Conservation (phyloP, 441 rosid genomes). For the Brassica balearica region DNA sequence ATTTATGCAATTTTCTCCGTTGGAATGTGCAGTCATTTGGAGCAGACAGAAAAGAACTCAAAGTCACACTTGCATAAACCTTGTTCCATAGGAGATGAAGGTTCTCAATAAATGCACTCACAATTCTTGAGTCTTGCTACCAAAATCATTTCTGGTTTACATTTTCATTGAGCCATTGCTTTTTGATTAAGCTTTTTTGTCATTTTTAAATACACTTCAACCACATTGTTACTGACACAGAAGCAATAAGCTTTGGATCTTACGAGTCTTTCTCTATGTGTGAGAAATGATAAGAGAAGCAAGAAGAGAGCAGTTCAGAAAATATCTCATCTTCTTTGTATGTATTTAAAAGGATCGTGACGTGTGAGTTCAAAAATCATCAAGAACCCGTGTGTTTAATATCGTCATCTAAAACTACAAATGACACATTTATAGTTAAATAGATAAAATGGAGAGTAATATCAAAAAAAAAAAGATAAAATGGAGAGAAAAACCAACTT, state of each 20-base stretch:
- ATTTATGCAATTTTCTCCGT: conserved; percentile 12
- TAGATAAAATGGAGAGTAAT: not conserved
- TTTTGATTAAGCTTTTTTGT: not conserved
- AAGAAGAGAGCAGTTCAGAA: conserved; percentile 23
- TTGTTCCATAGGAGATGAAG: not conserved
- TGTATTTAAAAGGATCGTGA: conserved; percentile 5
- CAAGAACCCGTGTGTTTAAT: conserved; percentile 38
- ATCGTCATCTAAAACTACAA: conserved; percentile 24
- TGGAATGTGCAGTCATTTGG: conserved; percentile 70
- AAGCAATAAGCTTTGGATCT: conserved; percentile 10
- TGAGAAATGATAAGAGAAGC: conserved; percentile 17
- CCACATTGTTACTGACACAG: conserved; percentile 24
- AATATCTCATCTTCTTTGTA: conserved; percentile 16
- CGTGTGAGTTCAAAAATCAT: conserved; percentile 34
- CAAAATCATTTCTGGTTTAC: conserved; percentile 30
- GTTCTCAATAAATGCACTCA: conserved; percentile 27
- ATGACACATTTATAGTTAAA: not conserved
- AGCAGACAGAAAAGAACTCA: conserved; percentile 87
- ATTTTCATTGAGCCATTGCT: conserved; percentile 34
- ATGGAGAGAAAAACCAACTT: conserved; percentile 31
- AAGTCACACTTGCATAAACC: conserved; percentile 64
- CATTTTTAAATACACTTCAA: not conserved
- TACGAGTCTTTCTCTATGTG: not conserved
- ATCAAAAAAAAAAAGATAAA: no score
- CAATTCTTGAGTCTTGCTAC: conserved; percentile 28